These are phyloP conservation scores for Syncephalastrum monosporum DNA, from an alignment of 371 early-diverging fungal genomes.

Conservation along the genomic window DNA sequence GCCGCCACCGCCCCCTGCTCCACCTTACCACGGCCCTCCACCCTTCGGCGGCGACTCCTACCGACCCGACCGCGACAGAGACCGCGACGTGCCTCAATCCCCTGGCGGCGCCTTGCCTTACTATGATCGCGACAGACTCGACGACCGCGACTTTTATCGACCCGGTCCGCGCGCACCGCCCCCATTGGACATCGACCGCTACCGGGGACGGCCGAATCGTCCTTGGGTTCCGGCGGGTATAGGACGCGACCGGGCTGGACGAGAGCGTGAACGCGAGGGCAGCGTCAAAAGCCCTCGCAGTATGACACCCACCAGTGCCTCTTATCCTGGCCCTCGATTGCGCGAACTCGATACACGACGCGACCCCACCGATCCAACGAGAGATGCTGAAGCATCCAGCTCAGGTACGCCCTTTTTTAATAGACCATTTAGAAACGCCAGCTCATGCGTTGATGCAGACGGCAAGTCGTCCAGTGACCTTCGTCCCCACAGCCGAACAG, in stretches of 20 bases:
- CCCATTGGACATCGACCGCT: conserved; percentile 34
- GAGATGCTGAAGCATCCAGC: no score
- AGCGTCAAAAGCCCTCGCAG: conserved; percentile 24
- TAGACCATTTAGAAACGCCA: no score
- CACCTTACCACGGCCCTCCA: conserved; percentile 27
- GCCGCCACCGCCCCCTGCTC: conserved; percentile 25
- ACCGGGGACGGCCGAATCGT: conserved; percentile 24
- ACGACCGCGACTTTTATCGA: conserved; percentile 43
- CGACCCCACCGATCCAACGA: no score
- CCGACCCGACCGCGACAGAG: conserved; percentile 43
- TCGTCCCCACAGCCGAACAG: no score
- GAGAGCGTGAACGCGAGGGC: conserved; percentile 35
- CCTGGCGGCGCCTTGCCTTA: conserved; percentile 34
- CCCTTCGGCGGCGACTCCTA: conserved; percentile 49
- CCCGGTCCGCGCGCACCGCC: conserved; percentile 10
- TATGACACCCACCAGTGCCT: conserved; percentile 2
- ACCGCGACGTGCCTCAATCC: conserved; percentile 40
- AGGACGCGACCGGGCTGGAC: conserved; percentile 14
- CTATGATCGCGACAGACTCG: conserved; percentile 40
- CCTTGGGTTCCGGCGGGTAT: conserved; percentile 15
- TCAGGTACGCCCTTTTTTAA: no score
- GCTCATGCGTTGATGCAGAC: no score
- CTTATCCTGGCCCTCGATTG: no score
- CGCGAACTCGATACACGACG: no score
- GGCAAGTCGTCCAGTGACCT: no score